Evolutionary conservation across 495 filamentous ascomycete genomes (phyloP).

Genomic region (Talaromyces thailandensis): DNA sequence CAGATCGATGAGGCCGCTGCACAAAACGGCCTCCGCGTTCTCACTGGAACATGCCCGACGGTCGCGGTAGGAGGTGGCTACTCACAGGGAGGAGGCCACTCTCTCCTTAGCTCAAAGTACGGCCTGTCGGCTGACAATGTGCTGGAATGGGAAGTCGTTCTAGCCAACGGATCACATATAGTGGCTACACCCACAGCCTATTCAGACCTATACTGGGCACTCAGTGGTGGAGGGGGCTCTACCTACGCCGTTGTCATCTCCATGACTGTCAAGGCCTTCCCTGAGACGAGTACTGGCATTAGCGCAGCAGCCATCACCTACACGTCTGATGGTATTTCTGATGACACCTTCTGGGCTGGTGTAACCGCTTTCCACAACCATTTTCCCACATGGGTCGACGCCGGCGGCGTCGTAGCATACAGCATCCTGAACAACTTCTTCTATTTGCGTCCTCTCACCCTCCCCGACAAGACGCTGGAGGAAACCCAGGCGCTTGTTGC

Average conservation of each 20-base stretch:
- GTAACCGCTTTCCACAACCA: too few species aligned
- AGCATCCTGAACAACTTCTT: too few species aligned
- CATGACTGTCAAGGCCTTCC: constrained; percentile 35
- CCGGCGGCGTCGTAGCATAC: too few species aligned
- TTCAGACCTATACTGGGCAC: constrained; percentile 57
- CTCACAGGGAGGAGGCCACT: constrained; percentile 53
- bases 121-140: constrained; percentile 57
- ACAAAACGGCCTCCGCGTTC: constrained; percentile 9
- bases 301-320: too few species aligned
- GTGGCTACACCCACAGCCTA: constrained; percentile 46
- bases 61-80: constrained; percentile 44
- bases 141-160: constrained; percentile 54
- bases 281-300: too few species aligned
- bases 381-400: too few species aligned
- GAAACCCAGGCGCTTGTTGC: too few species aligned
- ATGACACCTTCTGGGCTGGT: too few species aligned
- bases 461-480: too few species aligned
- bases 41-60: constrained; percentile 23
- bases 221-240: constrained; percentile 54
- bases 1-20: constrained; percentile 40
- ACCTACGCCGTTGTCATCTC: constrained; percentile 54
- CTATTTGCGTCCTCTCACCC: too few species aligned
- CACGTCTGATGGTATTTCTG: too few species aligned
- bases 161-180: constrained; percentile 36
- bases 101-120: constrained; percentile 36